Percentiles rank a stretch among this genome's conserved stretches.
These are phyloP conservation scores for Geotrichum carabidarum DNA, from an alignment of 1,139 yeast species.

Conservation along the genomic window DNA sequence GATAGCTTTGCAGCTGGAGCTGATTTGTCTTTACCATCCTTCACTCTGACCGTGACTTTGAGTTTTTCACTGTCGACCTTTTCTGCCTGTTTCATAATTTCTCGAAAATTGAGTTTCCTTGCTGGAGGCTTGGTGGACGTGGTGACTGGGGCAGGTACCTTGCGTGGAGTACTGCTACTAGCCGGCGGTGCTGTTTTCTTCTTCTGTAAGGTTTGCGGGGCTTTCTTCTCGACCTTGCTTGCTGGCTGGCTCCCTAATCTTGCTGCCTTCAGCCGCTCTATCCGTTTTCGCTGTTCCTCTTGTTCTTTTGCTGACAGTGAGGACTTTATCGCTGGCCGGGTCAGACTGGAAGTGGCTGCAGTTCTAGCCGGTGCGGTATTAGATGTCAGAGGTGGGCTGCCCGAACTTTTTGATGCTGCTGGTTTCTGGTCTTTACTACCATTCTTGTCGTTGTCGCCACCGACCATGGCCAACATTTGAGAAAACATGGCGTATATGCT, in stretches of 20 bases:
- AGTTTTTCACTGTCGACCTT: constrained; percentile 36
- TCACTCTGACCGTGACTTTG: constrained; percentile 36
- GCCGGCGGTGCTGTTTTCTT: constrained; percentile 19
- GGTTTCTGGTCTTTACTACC: not conserved
- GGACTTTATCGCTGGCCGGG: constrained; percentile 8
- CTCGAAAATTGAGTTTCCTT: constrained; percentile 35
- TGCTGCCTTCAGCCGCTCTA: constrained; percentile 33
- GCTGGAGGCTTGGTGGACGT: constrained; percentile 17
- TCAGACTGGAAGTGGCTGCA: not conserved
- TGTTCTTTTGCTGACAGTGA: constrained; percentile 27
- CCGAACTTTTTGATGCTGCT: not conserved
- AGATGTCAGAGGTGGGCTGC: not conserved
- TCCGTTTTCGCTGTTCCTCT: constrained; percentile 29
- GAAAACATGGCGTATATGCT: constrained; percentile 20
- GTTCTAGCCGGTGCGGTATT: not conserved
- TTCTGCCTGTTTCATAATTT: constrained; percentile 39
- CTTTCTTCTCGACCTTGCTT: constrained; percentile 20
- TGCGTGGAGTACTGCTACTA: constrained; percentile 17
- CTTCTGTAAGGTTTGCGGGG: constrained; percentile 12
- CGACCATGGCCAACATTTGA: constrained; percentile 29
- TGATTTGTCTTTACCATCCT: constrained; percentile 11
- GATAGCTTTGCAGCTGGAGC: constrained; percentile 6
- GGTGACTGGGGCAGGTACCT: constrained; percentile 10
- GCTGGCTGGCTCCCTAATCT: constrained; percentile 18
- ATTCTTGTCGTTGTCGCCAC: constrained; percentile 12